Evolutionary conservation across 2,329 filamentous ascomycete genomes (phyloP), one percentile per base, ranked within the genome.

Genomic region (Claviceps arundinis): DNA sequence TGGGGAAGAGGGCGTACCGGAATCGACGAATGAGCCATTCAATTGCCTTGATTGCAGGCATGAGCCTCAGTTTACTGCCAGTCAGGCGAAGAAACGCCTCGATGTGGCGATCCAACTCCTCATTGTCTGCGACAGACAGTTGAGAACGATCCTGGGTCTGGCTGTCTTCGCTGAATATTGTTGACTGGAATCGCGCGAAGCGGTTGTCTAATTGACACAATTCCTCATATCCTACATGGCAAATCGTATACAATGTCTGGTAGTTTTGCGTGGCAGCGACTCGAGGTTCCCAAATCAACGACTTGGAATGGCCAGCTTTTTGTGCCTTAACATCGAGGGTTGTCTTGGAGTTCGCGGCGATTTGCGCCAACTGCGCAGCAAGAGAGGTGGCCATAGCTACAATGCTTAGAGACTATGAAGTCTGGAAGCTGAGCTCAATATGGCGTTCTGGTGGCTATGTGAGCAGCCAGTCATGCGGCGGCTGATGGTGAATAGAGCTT

Each of bases 11-110:
- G 9, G n/a, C 17, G 30, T 72, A 94, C 89, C 84, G 82, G 63
- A 97, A 98, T 61, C 91, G 78, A 62, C 93, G 77, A 51, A 98
- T 79, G 47, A 98, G 77, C 93, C 93, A 99, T 72, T 99, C 94
- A 40, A 97, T 76, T 16, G 90, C 83, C 69, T 94, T 95, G 51
- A 95, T 80, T 1, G 88, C 89, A 42, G 93, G 91, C 71, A 85
- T 89, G 37, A 99, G 74, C 56, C 91, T 76, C 58, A 98, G 66
- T 42, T 85, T 80, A 26, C 83, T 81, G 22, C 87, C 85, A 11
- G 86, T 82, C 14, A 97, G 75, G 37, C 83, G 85, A 58, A 99
- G 73, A 64, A 97, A 98, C 14, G 81, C 78, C 60, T 94, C 86
- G 52, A 97, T 70, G 52, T 84, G 84, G 48, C 73, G 74, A 66